A percentile compares a stretch with the other conserved stretches of the same genome.
These are phyloP conservation scores for Pythium rishiriense DNA, from an alignment of 352 stramenopile species.

Conservation along the genomic window DNA sequence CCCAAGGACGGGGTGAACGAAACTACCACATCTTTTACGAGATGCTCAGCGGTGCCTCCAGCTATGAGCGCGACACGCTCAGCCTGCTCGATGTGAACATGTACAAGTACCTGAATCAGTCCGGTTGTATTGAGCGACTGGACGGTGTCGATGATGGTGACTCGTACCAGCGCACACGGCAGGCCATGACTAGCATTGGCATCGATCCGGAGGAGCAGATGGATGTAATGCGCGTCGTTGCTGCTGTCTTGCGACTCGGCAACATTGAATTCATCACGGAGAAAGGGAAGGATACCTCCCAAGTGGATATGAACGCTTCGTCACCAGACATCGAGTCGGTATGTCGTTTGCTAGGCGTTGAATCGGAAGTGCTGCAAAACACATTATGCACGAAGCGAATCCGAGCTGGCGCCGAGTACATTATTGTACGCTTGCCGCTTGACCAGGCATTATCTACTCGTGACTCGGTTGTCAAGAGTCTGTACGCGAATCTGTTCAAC, in stretches of 20 bases:
- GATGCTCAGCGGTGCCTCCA: conserved; percentile 78
- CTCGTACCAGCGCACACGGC: conserved; percentile 71
- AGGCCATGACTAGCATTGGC: conserved; percentile 84
- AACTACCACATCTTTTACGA: conserved; percentile 99
- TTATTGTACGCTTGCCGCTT: conserved; percentile 65
- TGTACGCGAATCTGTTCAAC: conserved; percentile 91
- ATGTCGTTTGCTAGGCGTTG: conserved; percentile 73
- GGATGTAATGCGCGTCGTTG: conserved; percentile 81
- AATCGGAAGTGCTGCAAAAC: conserved; percentile 52
- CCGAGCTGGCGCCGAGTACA: conserved; percentile 72
- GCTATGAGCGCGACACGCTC: conserved; percentile 50
- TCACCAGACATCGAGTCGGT: conserved; percentile 73
- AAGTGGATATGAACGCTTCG: conserved; percentile 54
- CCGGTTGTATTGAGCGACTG: conserved; percentile 65
- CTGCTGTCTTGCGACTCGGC: conserved; percentile 85
- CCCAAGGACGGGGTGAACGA: conserved; percentile 92
- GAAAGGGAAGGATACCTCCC: conserved; percentile 67
- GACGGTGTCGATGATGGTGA: conserved; percentile 79
- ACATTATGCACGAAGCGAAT: conserved; percentile 82
- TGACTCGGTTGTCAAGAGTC: conserved; percentile 85
- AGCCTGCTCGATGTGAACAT: conserved; percentile 43
- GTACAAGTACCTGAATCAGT: conserved; percentile 88
- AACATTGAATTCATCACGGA: conserved; percentile 79
- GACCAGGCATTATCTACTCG: conserved; percentile 73
- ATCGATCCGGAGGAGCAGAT: conserved; percentile 77